A percentile compares a stretch with the other conserved stretches of the same genome.
Evolutionary conservation across 2,329 filamentous ascomycete genomes (phyloP).

Genomic region (Fusarium sp.): DNA sequence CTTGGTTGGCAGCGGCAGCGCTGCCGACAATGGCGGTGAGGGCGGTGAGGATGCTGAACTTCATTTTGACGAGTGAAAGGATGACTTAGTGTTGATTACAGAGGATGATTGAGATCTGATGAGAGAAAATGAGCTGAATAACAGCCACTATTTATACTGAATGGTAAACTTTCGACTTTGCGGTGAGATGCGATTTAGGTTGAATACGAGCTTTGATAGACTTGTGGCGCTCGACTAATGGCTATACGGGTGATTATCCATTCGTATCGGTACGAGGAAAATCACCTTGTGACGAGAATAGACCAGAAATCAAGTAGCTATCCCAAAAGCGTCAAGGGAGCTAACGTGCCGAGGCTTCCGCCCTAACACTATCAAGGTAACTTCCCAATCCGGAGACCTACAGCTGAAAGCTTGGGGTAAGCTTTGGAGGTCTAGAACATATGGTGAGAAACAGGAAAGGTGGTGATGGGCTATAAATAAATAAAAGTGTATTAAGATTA

Average conservation of each 20-base stretch:
- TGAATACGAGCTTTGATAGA: background rate
- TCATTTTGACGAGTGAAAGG: constrained; percentile 45
- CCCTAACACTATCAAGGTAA: background rate
- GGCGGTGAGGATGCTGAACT: constrained; percentile 43
- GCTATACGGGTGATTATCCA: background rate
- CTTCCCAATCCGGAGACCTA: background rate
- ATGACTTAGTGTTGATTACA: no score
- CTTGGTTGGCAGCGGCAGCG: constrained; percentile 49
- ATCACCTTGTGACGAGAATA: background rate
- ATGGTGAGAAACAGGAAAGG: background rate
- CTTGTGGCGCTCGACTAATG: background rate
- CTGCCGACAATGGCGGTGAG: constrained; percentile 48
- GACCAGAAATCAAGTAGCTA: background rate
- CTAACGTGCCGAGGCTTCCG: background rate
- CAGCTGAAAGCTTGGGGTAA: background rate
- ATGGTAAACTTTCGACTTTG: background rate
- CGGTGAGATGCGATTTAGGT: background rate
- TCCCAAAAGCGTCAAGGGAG: background rate
- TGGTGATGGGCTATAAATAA: background rate
- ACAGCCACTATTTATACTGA: background rate
- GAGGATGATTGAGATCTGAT: no score
- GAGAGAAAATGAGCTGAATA: background rate
- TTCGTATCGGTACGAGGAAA: background rate
- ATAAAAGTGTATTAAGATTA: background rate
- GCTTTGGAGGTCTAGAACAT: background rate